Evolutionary conservation across 139 green algal genomes (phyloP), one percentile per base, ranked within the genome.

Genomic region (Auxenochlorella protothecoides): DNA sequence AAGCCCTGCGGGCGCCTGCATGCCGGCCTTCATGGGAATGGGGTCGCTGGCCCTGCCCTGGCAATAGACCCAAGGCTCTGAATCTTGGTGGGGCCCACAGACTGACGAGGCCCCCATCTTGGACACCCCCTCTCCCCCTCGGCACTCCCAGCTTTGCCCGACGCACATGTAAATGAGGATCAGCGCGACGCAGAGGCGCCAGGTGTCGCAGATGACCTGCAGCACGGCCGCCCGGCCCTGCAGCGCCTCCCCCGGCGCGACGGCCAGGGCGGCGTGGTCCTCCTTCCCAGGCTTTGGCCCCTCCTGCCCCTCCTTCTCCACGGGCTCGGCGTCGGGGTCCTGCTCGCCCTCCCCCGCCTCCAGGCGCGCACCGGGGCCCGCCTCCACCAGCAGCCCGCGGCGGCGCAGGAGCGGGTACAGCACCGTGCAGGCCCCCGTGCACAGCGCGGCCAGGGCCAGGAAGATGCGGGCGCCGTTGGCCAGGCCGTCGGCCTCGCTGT

Each of bases 401-500:
- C 56, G 66, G 57, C 70, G 44, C 8, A 78, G 54, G 14, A 55
- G 4, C 7, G 14, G 56, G 55, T 91, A 86, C 59, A 88, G 44
- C 0, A 79, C 44, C 14, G 80, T 74, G 77, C 80, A 92, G 4
- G 69, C 55, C 6, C 72, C 69, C 16, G 73, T 80, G 27, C 85
- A 67, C 62, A 59, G 53, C 53, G 74, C 81, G 5, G 80, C 66
- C 0, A 89, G 52, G 10, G 51, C 53, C 59, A 94, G 94, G 76
- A 92, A 94, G 3, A 89, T 6, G 10, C 65, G 72, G 11, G 83
- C 82, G 57, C 65, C 80, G 65, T 55, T 51, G 3, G 78, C 69
- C 61, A 91, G 79, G 15, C 83, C 85, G 5, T 59, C 65, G 0
- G 56, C n/a, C 14, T 72, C 83, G 57, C 69, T 69, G 6, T 80